Percentiles rank a stretch among this genome's conserved stretches.
Conservation (phyloP, 2,329 filamentous ascomycete genomes). For the Shiraia bambusicola region DNA sequence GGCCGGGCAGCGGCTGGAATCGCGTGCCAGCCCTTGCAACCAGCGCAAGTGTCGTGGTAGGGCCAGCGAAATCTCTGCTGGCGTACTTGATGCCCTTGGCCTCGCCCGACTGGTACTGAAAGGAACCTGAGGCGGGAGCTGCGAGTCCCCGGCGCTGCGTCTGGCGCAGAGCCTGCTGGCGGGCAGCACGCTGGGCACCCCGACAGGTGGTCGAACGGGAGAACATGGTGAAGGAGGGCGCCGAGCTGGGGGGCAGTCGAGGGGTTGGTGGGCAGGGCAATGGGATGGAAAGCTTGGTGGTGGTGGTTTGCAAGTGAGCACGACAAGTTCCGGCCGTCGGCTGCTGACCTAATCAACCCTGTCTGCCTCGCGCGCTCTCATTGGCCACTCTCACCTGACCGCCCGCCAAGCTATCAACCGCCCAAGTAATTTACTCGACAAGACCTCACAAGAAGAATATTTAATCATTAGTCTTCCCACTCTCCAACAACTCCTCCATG, state of each 20-base stretch:
- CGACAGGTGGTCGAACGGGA: slow-evolving; percentile 66
- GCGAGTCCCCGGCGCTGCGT: slow-evolving; percentile 63
- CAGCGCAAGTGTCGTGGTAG: slow-evolving; percentile 86
- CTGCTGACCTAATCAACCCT: slow-evolving; percentile 9
- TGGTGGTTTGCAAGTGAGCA: slow-evolving; percentile 14
- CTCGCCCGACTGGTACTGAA: slow-evolving; percentile 85
- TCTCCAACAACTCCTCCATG: slow-evolving; percentile 16
- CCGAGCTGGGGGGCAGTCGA: slow-evolving; percentile 42
- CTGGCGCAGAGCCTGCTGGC: slow-evolving; percentile 58
- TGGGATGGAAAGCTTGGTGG: slow-evolving; percentile 39
- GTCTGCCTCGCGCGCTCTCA: slow-evolving; percentile 1
- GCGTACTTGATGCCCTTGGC: slow-evolving; percentile 88
- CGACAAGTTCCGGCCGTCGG: slow-evolving; percentile 11
- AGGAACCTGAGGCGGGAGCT: slow-evolving; percentile 69
- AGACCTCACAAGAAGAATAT: too few species aligned
- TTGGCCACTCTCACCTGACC: slow-evolving; percentile 14
- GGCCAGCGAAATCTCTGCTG: slow-evolving; percentile 82
- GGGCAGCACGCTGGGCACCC: slow-evolving; percentile 63
- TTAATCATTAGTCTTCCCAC: too few species aligned
- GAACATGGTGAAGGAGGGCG: slow-evolving; percentile 58
- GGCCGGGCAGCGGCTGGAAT: slow-evolving; percentile 85
- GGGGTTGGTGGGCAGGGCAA: slow-evolving; percentile 54
- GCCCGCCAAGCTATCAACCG: slow-evolving; percentile 9
- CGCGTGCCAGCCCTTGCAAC: slow-evolving; percentile 93
- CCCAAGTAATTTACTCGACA: too few species aligned